Base-by-base conservation (phyloP, 2,329 filamentous ascomycete genomes). In the Fusarium circinatum region DNA sequence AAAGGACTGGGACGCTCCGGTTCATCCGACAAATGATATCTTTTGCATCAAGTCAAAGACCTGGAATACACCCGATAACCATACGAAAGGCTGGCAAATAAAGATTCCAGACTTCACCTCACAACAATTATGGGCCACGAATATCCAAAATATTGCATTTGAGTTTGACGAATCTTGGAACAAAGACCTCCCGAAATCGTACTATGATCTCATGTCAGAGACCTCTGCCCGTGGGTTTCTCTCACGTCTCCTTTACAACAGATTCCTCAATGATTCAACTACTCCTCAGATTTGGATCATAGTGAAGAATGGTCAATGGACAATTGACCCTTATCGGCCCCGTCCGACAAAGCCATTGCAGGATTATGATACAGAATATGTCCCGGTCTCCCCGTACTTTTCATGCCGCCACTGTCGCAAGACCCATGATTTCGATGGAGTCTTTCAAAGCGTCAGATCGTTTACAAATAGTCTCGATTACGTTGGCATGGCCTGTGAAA, bases 361-460 rank as follows among this genome's bases (percentile, higher is more conserved):
- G 6, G n/a, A 38, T 38, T 12, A 2, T 7, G 13, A 38, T 9
- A 26, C 13, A 22, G 24, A 54, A 10, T 52, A 52, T 22, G 18
- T 26, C 13, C 3, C 3, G 3, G 9, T 20, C 6, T 2, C 0
- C 8, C 1, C 2, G 2, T 12, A 22, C n/a, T 15, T 47, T 28
- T 20, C 13, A 47, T 15, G 24, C 10, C 12, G 3, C 4, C 32
- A 15, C 13, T 38, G 49, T 52, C 17, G 1, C 6, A 13, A 6
- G 17, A 12, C 3, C 1, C 28, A 18, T n/a, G 11, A 32, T 24
- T 24, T 15, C 14, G 30, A 26, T 22, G n/a, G 32, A 22, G 49
- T 36, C 12, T 15, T 36, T 36, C 0, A 20, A 22, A 36, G 10
- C 1, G 13, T 15, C 4, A 38, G 3, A 20, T 2, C 2, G 3